Base-by-base conservation (phyloP, 2,329 filamentous ascomycete species). In the Xylariaceae sp. region DNA sequence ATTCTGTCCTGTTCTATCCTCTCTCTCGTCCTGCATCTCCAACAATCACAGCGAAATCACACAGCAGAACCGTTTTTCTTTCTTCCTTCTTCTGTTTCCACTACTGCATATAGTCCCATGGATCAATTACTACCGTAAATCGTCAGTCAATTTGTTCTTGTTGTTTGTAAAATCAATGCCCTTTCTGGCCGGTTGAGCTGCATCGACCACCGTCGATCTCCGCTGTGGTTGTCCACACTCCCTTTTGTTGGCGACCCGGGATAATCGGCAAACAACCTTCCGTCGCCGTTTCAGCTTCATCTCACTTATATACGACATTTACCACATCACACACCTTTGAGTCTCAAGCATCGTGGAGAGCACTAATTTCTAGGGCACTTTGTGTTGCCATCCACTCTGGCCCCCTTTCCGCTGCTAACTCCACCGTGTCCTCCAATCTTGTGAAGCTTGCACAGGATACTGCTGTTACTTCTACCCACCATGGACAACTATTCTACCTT, bases 401-500 rank as follows among this genome's bases (percentile, higher is more conserved):
- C 50, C 56, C 43, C 32, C 18, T 56, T 9, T 9, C 43, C 44
- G 23, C 43, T 47, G 37, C 50, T 48, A 44, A 48, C 40, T 61
- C 29, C 1, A 52, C 48, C 29, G 23, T 26, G 29, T 51, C 45
- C 20, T 21, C 18, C 41, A 20, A 20, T 46, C 14, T 12, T 42
- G 48, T 32, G n/a, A 54, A 55, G 42, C 58, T 52, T 40, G 46
- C n/a, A 23, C 40, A 56, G 20, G 52, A 20, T 48, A 37, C 43
- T 40, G 14, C 44, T 45, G 32, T 29, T 40, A 52, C 40, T 52
- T 45, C 20, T 40, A 26, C 40, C 48, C 50, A 67, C 44, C 61
- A 71, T 71, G 69, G 67, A 70, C 23, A 63, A 59, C 52, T 60
- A 64, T 52, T 70, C 66, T 21, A 61, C 63, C 46, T 48, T 65